Evolutionary conservation across 2,329 filamentous ascomycete species (phyloP).

Genomic region (Colletotrichum chlorophyti): DNA sequence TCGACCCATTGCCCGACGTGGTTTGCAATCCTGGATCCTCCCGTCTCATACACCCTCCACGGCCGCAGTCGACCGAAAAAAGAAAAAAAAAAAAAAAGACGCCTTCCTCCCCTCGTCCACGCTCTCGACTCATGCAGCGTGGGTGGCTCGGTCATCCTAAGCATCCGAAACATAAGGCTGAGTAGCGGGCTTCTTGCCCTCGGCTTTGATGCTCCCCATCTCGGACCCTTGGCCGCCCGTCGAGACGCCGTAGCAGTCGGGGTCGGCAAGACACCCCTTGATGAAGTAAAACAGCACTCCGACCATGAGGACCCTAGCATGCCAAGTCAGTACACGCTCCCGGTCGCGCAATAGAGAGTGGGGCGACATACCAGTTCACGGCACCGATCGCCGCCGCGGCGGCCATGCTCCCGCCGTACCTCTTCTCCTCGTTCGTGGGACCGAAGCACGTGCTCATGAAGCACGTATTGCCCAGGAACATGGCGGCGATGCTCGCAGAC

Average conservation of each 20-base stretch:
- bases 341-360: neutral
- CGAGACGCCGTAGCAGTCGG: conserved; percentile 21
- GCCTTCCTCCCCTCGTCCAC: too few relatives aligned
- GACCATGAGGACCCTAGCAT: conserved; percentile 45
- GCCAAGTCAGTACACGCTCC: neutral
- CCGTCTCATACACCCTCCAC: too few relatives aligned
- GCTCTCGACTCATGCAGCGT: neutral
- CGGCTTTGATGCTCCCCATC: conserved; percentile 36
- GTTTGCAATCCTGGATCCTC: neutral
- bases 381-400: conserved; percentile 50
- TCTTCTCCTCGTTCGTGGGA: conserved; percentile 24
- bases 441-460: conserved; percentile 33
- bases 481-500: conserved; percentile 44
- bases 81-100: too few relatives aligned
- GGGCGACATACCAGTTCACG: conserved; percentile 47
- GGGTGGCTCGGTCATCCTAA: neutral
- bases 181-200: conserved; percentile 18
- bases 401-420: conserved; percentile 41
- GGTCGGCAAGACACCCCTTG: conserved; percentile 38
- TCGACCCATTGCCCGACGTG: too few relatives aligned
- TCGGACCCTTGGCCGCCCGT: conserved; percentile 33
- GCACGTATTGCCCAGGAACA: conserved; percentile 30
- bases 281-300: conserved; percentile 47
- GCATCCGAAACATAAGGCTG: neutral
- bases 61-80: too few relatives aligned